A percentile compares a stretch with the other conserved stretches of the same genome.
Conservation (phyloP, 2,329 filamentous ascomycete genomes). For the Elsinoe necatrix region DNA sequence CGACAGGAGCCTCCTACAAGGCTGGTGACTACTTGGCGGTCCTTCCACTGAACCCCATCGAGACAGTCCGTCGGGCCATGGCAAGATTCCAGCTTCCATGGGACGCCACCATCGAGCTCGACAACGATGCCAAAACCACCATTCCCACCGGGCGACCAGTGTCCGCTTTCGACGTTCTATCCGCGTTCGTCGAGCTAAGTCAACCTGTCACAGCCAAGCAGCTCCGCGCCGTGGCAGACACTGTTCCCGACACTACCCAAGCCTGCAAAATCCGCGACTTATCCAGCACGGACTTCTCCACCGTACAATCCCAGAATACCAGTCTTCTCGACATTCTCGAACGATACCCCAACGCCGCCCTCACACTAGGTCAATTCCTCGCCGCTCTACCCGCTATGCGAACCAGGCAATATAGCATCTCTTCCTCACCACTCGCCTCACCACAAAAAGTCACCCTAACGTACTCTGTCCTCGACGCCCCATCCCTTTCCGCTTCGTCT, state of each 20-base stretch:
- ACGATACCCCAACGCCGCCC: conserved; percentile 48
- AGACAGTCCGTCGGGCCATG: conserved; percentile 55
- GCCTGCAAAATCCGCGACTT: conserved; percentile 45
- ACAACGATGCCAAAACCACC: conserved; percentile 52
- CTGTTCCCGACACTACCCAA: conserved; percentile 40
- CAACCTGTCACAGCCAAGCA: conserved; percentile 63
- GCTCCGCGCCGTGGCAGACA: conserved; percentile 42
- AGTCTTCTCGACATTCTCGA: conserved; percentile 64
- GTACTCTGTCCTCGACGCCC: conserved; percentile 46
- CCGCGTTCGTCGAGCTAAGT: conserved; percentile 63
- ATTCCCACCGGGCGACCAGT: conserved; percentile 55
- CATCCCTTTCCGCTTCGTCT: conserved; percentile 17
- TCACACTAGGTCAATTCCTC: conserved; percentile 61
- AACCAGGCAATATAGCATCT: conserved; percentile 29
- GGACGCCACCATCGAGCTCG: conserved; percentile 46
- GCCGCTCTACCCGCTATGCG: conserved; percentile 69
- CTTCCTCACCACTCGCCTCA: conserved; percentile 27
- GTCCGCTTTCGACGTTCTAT: conserved; percentile 55
- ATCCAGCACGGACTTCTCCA: conserved; percentile 32
- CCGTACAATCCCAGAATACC: conserved; percentile 33
- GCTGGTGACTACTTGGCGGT: conserved; percentile 66
- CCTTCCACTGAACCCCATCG: conserved; percentile 55
- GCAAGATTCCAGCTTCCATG: conserved; percentile 57
- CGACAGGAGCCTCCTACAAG: conserved; percentile 50
- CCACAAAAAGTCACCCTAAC: conserved; percentile 44